phyloP scores from a whole-genome alignment of 2,329 filamentous ascomycete species.

The Colletotrichum filicis region DNA sequence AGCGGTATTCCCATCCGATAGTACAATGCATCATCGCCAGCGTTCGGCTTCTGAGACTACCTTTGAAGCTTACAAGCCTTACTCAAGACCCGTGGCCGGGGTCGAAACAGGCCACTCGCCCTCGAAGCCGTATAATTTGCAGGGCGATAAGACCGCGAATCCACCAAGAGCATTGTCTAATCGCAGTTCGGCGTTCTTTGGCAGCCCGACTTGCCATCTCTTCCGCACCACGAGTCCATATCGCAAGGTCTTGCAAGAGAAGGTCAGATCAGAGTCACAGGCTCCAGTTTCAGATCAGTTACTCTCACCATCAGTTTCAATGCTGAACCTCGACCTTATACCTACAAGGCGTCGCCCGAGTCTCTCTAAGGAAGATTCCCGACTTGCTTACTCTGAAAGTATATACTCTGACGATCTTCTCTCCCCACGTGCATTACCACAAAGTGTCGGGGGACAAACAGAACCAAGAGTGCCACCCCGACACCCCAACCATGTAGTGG shows the following conservation, averaged over 20 bases:
- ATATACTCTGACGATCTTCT: conserved; percentile 54
- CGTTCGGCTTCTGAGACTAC: background rate
- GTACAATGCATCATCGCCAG: conserved; percentile 3
- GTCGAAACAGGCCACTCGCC: background rate
- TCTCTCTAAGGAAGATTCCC: conserved; percentile 52
- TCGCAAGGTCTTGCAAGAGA: conserved; percentile 60
- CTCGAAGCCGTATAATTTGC: background rate
- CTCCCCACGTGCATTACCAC: background rate
- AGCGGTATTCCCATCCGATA: background rate
- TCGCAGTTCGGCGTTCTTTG: conserved; percentile 62
- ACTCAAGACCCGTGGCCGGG: background rate
- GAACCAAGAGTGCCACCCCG: background rate
- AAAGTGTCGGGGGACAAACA: background rate
- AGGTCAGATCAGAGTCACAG: conserved; percentile 51
- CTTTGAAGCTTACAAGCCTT: background rate
- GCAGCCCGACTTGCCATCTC: conserved; percentile 60
- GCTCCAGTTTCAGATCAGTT: conserved; percentile 35
- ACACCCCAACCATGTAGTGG: background rate
- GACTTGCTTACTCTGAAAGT: conserved; percentile 57
- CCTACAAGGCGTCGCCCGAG: conserved; percentile 49
- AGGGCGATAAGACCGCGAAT: conserved; percentile 33
- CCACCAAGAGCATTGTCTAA: conserved; percentile 47
- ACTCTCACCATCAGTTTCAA: conserved; percentile 38
- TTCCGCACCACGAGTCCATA: conserved; percentile 68
- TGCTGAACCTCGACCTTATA: conserved; percentile 49